phyloP scores from a whole-genome alignment of 345 rosid species.

The Melaleuca alternifolia region DNA sequence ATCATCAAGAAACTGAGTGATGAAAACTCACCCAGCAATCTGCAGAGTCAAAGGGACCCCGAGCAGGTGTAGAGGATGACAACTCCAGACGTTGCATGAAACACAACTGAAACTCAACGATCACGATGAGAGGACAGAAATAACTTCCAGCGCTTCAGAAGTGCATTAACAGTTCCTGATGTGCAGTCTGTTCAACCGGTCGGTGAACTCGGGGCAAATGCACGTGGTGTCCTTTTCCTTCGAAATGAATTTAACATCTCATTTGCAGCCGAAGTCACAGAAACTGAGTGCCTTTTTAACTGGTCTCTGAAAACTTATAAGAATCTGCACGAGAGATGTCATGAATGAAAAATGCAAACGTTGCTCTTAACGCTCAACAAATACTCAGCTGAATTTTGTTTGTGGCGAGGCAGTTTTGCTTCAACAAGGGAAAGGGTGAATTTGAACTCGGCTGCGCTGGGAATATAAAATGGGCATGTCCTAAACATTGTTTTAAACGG shows the following conservation, averaged over 20 bases:
- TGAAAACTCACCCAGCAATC: not conserved
- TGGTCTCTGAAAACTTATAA: not conserved
- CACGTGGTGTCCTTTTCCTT: not conserved
- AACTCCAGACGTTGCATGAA: not conserved
- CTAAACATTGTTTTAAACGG: not conserved
- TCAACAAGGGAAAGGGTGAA: not conserved
- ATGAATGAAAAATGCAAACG: not conserved
- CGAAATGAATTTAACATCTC: not conserved
- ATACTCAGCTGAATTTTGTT: not conserved
- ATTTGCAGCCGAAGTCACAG: not conserved
- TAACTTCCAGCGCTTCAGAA: not conserved
- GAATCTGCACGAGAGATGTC: not conserved
- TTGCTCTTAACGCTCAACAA: not conserved
- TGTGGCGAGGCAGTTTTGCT: not conserved
- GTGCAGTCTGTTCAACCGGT: not conserved
- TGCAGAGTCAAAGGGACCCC: not conserved
- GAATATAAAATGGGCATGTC: not conserved
- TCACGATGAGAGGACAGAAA: not conserved
- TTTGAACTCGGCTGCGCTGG: not conserved
- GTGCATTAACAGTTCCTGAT: not conserved
- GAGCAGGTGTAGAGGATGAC: not conserved
- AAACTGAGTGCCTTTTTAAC: not conserved
- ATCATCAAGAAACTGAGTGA: not conserved
- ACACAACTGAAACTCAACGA: not conserved
- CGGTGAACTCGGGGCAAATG: not conserved